Evolutionary conservation across 225 moss, liverwort and hornwort species (phyloP).

Genomic region (Polytrichum commune): DNA sequence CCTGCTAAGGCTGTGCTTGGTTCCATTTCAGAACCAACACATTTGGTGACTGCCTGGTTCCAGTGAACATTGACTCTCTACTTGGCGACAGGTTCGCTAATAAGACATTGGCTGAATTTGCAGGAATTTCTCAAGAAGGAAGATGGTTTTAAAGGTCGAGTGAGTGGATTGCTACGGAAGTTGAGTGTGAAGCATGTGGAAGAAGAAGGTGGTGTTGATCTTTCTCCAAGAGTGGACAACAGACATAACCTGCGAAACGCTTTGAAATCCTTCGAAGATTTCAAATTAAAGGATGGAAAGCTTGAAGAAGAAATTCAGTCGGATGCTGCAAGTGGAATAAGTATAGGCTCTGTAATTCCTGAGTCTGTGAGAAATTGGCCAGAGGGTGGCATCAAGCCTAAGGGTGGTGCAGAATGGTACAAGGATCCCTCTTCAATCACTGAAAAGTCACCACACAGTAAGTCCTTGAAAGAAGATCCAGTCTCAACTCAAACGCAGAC

Average conservation of each 20-base stretch:
- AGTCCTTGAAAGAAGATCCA: constrained; percentile 50
- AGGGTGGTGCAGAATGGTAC: constrained; percentile 54
- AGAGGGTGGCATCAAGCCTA: constrained; percentile 56
- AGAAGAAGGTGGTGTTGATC: constrained; percentile 30
- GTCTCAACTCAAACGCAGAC: constrained; percentile 15
- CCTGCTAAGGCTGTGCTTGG: no score
- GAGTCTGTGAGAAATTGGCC: constrained; percentile 64
- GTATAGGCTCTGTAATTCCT: constrained; percentile 32
- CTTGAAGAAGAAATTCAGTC: constrained; percentile 14
- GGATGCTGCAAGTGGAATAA: constrained; percentile 20
- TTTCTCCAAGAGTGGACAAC: constrained; percentile 38
- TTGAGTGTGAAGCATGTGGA: constrained; percentile 47
- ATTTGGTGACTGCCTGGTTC: no score
- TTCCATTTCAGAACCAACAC: no score
- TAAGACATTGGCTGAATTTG: neutral
- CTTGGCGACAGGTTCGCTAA: no score
- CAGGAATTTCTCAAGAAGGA: constrained; percentile 55
- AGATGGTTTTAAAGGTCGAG: constrained; percentile 47
- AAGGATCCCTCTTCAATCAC: constrained; percentile 29
- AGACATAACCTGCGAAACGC: constrained; percentile 48
- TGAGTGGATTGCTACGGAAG: constrained; percentile 51
- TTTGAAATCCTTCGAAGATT: constrained; percentile 53
- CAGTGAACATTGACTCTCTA: no score
- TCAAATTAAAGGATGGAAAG: constrained; percentile 38
- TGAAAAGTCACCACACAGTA: constrained; percentile 45